Evolutionary conservation across 1,284 basidiomycete species (phyloP).

Genomic region (Cutaneotrichosporon arboriforme): DNA sequence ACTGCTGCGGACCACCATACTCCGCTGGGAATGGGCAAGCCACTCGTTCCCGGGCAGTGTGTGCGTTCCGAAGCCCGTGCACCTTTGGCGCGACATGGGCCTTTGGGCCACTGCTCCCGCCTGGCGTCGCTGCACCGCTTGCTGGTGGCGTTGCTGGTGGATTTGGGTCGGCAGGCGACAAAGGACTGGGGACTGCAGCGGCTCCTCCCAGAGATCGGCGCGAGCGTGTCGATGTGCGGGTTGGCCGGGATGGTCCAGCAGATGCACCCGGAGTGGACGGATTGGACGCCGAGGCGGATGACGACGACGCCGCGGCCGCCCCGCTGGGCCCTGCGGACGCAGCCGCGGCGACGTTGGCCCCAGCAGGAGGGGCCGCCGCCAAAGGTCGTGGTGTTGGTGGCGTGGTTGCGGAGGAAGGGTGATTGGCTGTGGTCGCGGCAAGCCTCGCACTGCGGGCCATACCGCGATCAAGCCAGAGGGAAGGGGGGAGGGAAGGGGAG

Average conservation of each 20-base stretch:
- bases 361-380: slow-evolving; percentile 4
- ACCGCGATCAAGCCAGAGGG: slow-evolving; percentile 10
- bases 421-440: slow-evolving; percentile 14
- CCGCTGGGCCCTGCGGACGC: slow-evolving; percentile 7
- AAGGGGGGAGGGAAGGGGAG: background rate
- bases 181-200: background rate
- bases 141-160: slow-evolving; percentile 1
- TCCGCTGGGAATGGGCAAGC: slow-evolving; percentile 38
- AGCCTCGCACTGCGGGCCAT: slow-evolving; percentile 19
- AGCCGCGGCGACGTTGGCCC: slow-evolving; percentile 2
- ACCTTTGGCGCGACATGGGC: slow-evolving; percentile 30
- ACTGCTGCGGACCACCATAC: slow-evolving; percentile 36
- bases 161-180: slow-evolving; percentile 5
- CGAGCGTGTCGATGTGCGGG: slow-evolving; percentile 1
- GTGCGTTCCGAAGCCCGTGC: slow-evolving; percentile 35
- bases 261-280: background rate
- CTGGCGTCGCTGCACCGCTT: background rate
- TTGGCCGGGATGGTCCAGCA: background rate
- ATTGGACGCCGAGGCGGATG: background rate
- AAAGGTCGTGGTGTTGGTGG: background rate
- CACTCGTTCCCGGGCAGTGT: slow-evolving; percentile 28
- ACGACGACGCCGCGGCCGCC: slow-evolving; percentile 1
- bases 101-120: slow-evolving; percentile 1
- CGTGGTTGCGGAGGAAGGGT: slow-evolving; percentile 5
- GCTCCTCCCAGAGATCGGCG: slow-evolving; percentile 4